Evolutionary conservation across 2,329 filamentous ascomycete genomes (phyloP).

Genomic region (Fonsecaea pedrosoi): DNA sequence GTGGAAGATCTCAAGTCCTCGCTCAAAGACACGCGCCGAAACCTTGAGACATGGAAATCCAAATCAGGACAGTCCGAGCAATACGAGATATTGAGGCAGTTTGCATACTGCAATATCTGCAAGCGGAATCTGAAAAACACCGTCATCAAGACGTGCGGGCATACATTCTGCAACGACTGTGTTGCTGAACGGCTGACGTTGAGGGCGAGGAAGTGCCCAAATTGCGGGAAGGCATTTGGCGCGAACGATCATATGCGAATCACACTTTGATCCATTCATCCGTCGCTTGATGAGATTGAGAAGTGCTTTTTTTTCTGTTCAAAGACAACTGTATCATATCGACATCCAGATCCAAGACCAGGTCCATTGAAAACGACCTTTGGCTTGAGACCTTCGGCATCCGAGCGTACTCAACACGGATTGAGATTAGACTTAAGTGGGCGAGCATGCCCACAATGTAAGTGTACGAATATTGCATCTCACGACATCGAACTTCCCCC

Average conservation of each 20-base stretch:
- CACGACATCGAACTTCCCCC: background rate
- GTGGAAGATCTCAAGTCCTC: slow-evolving; percentile 79
- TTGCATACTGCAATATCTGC: slow-evolving; percentile 90
- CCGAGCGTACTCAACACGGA: background rate
- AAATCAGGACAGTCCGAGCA: slow-evolving; percentile 40
- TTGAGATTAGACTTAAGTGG: background rate
- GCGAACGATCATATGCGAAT: slow-evolving; percentile 82
- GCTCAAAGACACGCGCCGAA: slow-evolving; percentile 79
- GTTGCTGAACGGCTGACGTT: slow-evolving; percentile 88
- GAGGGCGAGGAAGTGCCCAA: slow-evolving; percentile 92
- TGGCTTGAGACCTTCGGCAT: background rate
- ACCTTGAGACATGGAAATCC: slow-evolving; percentile 79
- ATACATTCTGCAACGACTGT: slow-evolving; percentile 90
- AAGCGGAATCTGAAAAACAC: slow-evolving; percentile 94
- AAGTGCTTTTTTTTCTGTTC: background rate
- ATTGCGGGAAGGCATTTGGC: slow-evolving; percentile 90
- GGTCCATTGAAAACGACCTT: background rate
- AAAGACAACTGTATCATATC: slow-evolving; percentile 7
- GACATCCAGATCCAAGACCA: background rate
- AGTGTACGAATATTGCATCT: slow-evolving; percentile 11
- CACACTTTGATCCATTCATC: slow-evolving; percentile 45
- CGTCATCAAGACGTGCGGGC: slow-evolving; percentile 89
- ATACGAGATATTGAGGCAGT: slow-evolving; percentile 37
- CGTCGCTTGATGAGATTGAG: background rate
- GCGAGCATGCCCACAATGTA: background rate